Percentiles rank a stretch among this genome's conserved stretches.
Conservation (phyloP, 176 grass and related monocot species). For the Musa itinerans region DNA sequence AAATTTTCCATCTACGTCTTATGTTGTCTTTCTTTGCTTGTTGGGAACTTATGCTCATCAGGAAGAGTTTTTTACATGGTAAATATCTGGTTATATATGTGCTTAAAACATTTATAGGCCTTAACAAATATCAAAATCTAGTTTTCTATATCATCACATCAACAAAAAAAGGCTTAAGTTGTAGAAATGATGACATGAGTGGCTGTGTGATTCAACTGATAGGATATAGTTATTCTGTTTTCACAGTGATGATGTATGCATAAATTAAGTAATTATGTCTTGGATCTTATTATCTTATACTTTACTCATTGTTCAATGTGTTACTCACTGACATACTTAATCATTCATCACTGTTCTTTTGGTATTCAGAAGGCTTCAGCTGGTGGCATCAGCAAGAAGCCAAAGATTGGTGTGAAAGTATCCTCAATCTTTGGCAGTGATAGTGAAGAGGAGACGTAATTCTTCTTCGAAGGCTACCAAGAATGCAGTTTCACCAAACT, state of each 20-base stretch:
- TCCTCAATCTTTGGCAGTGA: constrained; percentile 70
- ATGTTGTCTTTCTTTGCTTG: too few species aligned
- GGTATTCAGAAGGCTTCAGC: constrained; percentile 29
- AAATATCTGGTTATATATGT: too few species aligned
- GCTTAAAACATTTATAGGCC: too few species aligned
- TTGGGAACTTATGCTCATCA: too few species aligned
- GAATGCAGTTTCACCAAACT: too few species aligned
- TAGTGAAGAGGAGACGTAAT: constrained; percentile 57
- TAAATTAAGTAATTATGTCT: background rate
- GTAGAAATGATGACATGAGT: too few species aligned
- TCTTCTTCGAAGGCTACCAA: background rate
- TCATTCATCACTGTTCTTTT: constrained; percentile 10
- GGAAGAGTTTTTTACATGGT: too few species aligned
- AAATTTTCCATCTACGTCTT: too few species aligned
- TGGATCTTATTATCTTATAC: background rate
- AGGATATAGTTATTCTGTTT: background rate
- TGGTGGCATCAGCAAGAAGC: constrained; percentile 54
- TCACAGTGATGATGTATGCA: background rate
- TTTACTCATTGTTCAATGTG: background rate
- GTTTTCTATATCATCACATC: too few species aligned
- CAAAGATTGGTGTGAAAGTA: constrained; percentile 48
- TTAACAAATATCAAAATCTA: too few species aligned
- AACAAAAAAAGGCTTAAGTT: too few species aligned
- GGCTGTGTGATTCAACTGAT: background rate
- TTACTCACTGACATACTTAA: background rate